Percentiles rank a stretch among this genome's conserved stretches.
These are phyloP conservation scores for Cyclotella cryptica DNA, from an alignment of 108 stramenopile genomes.

Conservation along the genomic window DNA sequence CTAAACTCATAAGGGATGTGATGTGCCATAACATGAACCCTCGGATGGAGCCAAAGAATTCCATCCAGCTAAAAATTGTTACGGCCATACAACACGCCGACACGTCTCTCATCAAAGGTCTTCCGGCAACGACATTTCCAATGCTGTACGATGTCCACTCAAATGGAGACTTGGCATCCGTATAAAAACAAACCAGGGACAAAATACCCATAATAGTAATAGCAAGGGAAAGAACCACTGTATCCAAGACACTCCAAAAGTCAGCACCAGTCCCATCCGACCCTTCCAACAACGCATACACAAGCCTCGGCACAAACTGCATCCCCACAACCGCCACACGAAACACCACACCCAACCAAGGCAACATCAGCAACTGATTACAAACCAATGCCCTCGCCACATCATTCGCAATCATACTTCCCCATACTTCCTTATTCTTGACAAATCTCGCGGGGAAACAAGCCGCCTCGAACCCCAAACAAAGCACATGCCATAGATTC, in stretches of 20 bases:
- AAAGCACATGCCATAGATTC: conserved; percentile 34
- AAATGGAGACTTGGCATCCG: conserved; percentile 23
- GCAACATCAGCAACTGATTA: conserved; percentile 15
- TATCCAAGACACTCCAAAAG: conserved; percentile 26
- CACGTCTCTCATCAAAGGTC: conserved; percentile 36
- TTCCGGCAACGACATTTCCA: conserved; percentile 6
- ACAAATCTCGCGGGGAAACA: conserved; percentile 37
- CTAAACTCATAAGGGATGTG: conserved; percentile 21
- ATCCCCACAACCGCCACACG: not conserved
- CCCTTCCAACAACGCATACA: conserved; percentile 1
- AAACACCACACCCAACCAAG: not conserved
- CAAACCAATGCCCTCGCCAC: conserved; percentile 14
- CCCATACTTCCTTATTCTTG: conserved; percentile 22
- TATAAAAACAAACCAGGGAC: conserved; percentile 33
- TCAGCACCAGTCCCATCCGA: not conserved
- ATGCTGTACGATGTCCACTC: conserved; percentile 42
- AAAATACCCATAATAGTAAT: conserved; percentile 32
- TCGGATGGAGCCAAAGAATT: conserved; percentile 22
- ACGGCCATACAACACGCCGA: conserved; percentile 43
- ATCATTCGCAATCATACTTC: conserved; percentile 8
- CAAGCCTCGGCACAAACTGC: not conserved
- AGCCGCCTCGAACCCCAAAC: conserved; percentile 23
- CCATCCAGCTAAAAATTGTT: conserved; percentile 40
- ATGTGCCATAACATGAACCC: conserved; percentile 43
- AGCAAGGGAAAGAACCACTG: conserved; percentile 24